phyloP scores from a whole-genome alignment of 768 basidiomycete genomes.

The Cystofilobasidium ferigula region DNA sequence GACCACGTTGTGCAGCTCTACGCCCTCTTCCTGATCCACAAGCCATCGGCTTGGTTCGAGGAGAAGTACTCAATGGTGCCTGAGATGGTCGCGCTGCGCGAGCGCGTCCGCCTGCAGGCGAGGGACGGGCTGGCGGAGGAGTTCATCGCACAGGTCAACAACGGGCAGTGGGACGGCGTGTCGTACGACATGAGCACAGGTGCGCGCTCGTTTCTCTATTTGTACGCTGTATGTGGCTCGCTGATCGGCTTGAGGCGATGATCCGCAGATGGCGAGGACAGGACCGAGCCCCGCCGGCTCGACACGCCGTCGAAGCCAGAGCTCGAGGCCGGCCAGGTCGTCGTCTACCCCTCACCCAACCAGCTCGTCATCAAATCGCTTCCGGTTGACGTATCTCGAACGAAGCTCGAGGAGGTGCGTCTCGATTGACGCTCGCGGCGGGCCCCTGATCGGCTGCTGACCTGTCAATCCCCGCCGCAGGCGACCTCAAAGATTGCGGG shows the following conservation, averaged over 20 bases:
- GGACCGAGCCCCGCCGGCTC: background rate
- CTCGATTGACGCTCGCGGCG: background rate
- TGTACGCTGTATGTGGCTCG: background rate
- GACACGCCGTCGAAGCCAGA: background rate
- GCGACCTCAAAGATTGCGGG: slow-evolving; percentile 65
- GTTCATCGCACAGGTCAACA: slow-evolving; percentile 69
- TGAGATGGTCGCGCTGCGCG: slow-evolving; percentile 60
- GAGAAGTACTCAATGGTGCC: slow-evolving; percentile 82
- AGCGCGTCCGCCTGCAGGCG: slow-evolving; percentile 69
- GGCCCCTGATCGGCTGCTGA: background rate
- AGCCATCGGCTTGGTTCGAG: slow-evolving; percentile 90
- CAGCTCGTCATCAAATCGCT: slow-evolving; percentile 90
- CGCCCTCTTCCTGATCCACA: slow-evolving; percentile 90
- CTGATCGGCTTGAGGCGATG: background rate
- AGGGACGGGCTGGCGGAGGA: slow-evolving; percentile 62
- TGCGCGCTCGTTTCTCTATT: background rate
- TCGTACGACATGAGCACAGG: slow-evolving; percentile 29
- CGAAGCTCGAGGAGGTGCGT: slow-evolving; percentile 77
- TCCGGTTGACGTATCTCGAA: slow-evolving; percentile 78
- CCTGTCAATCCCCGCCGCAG: slow-evolving; percentile 41
- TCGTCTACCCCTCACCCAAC: slow-evolving; percentile 30
- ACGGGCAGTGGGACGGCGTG: slow-evolving; percentile 62
- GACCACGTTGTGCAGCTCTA: too few relatives aligned
- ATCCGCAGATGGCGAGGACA: background rate
- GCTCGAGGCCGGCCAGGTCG: slow-evolving; percentile 9